phyloP scores from a whole-genome alignment of 805 yeast species.

The Zygoascus biomembranicola region DNA sequence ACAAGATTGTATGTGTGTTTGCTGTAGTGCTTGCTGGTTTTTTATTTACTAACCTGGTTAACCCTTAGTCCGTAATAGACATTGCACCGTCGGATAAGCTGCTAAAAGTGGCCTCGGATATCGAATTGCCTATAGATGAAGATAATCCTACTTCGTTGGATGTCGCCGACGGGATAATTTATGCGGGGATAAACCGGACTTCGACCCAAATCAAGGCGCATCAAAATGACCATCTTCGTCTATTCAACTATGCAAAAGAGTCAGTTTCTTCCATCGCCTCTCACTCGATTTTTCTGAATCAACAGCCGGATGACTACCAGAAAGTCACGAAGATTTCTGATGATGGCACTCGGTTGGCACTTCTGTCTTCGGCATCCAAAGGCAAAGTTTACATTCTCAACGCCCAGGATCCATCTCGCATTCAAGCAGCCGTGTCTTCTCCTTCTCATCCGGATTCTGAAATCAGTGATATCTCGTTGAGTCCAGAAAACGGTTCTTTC shows the following conservation, averaged over 20 bases:
- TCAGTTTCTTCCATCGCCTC: neutral
- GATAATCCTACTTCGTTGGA: constrained; percentile 88
- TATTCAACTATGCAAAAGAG: constrained; percentile 30
- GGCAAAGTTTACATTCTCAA: constrained; percentile 50
- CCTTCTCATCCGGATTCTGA: constrained; percentile 25
- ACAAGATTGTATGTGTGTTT: constrained; percentile 42
- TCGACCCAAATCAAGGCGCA: constrained; percentile 49
- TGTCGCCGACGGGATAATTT: constrained; percentile 40
- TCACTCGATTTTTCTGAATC: constrained; percentile 48
- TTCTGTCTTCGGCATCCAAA: constrained; percentile 61
- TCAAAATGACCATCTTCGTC: constrained; percentile 63
- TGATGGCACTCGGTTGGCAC: constrained; percentile 56
- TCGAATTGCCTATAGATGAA: constrained; percentile 34
- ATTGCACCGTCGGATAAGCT: neutral
- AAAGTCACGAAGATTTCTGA: constrained; percentile 51
- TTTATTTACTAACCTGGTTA: no score
- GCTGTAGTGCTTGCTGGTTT: no score
- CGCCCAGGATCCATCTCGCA: constrained; percentile 36
- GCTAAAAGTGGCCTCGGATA: neutral
- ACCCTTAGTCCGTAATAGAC: neutral
- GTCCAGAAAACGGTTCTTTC: neutral
- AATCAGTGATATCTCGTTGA: constrained; percentile 55
- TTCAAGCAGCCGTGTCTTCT: constrained; percentile 32
- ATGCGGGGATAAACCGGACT: constrained; percentile 72
- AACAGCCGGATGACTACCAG: constrained; percentile 44